Conservation (phyloP, 2,329 filamentous ascomycete genomes). For the Lasiodiplodia citricola region DNA sequence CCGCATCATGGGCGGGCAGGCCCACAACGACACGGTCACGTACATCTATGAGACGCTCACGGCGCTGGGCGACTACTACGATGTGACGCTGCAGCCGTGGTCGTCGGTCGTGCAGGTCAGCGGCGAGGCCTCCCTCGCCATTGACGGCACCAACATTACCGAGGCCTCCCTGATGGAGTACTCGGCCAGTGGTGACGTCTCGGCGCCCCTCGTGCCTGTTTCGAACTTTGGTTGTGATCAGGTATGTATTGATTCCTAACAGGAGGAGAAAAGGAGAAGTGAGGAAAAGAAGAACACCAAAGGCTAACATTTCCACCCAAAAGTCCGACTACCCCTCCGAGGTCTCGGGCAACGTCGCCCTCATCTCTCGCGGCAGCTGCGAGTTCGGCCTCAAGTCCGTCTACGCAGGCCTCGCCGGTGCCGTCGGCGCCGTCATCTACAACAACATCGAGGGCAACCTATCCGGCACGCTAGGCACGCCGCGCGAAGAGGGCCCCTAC, state of each 20-base stretch:
- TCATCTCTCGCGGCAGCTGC: constrained; percentile 71
- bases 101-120: constrained; percentile 33
- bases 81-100: constrained; percentile 40
- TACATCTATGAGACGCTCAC: constrained; percentile 42
- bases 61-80: constrained; percentile 45
- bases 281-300: not conserved
- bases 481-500: constrained; percentile 52
- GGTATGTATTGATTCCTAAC: constrained; percentile 33
- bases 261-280: not conserved
- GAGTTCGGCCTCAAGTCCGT: constrained; percentile 71
- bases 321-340: constrained; percentile 62
- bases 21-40: constrained; percentile 47
- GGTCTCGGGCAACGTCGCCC: constrained; percentile 66
- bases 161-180: constrained; percentile 30
- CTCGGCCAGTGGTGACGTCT: constrained; percentile 36
- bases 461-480: constrained; percentile 67
- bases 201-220: constrained; percentile 36
- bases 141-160: constrained; percentile 33
- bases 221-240: constrained; percentile 40
- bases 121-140: constrained; percentile 32
- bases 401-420: constrained; percentile 69
- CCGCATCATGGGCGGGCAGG: constrained; percentile 44
- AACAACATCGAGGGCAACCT: constrained; percentile 69
- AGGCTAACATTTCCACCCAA: not conserved
- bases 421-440: constrained; percentile 72